phyloP scores from a whole-genome alignment of 1,139 yeast genomes.

The Hanseniaspora uvarum region DNA sequence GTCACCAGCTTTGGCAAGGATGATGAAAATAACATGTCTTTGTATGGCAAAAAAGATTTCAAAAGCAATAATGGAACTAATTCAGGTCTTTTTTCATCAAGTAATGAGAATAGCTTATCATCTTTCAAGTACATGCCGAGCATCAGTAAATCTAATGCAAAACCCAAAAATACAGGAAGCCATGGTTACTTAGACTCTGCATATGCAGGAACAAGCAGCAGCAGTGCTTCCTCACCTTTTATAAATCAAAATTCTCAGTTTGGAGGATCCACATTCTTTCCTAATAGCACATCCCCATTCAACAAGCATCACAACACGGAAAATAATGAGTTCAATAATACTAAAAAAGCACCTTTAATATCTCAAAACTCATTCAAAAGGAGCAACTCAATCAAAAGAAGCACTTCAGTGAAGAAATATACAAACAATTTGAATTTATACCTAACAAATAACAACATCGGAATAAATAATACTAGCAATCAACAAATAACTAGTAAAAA shows the following conservation, averaged over 20 bases:
- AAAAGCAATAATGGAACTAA: neutral
- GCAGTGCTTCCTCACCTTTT: constrained; percentile 6
- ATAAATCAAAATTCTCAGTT: constrained; percentile 5
- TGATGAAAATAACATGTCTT: neutral
- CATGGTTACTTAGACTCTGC: constrained; percentile 4
- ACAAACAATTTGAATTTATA: constrained; percentile 3
- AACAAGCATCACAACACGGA: constrained; percentile 1
- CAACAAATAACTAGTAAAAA: neutral
- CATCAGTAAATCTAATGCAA: neutral
- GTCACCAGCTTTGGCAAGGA: neutral
- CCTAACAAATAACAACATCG: neutral
- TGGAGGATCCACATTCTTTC: neutral
- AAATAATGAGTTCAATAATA: neutral
- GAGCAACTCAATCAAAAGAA: constrained; percentile 12
- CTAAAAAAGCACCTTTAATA: neutral
- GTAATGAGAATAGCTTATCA: neutral
- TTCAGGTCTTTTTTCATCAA: neutral
- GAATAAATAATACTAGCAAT: neutral
- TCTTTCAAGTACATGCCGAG: neutral
- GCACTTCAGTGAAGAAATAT: neutral
- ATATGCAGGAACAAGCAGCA: neutral
- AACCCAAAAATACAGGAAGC: neutral
- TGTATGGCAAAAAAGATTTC: neutral
- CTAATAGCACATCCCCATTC: constrained; percentile 6
- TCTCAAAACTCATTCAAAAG: constrained; percentile 12